Conservation (phyloP, 805 yeast genomes). For the Lipomyces mesembrius region DNA sequence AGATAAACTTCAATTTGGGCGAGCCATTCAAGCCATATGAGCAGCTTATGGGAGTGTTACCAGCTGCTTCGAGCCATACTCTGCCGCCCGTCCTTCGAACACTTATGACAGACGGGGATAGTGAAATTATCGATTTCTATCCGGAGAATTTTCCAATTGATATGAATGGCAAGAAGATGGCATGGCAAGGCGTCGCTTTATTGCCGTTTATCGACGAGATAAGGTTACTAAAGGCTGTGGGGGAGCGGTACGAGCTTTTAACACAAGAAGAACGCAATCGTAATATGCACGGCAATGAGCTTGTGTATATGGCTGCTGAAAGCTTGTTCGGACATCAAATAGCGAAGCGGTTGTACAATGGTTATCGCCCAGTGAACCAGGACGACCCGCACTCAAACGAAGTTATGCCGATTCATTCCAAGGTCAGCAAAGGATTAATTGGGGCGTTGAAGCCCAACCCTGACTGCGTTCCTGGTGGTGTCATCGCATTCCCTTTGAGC, state of each 20-base stretch:
- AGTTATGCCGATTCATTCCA: slow-evolving; percentile 31
- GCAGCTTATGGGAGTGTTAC: slow-evolving; percentile 92
- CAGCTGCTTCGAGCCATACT: slow-evolving; percentile 89
- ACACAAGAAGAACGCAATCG: slow-evolving; percentile 70
- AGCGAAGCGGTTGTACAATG: slow-evolving; percentile 49
- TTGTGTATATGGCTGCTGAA: slow-evolving; percentile 66
- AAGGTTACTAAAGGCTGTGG: slow-evolving; percentile 70
- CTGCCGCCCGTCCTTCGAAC: slow-evolving; percentile 81
- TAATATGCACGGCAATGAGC: slow-evolving; percentile 72
- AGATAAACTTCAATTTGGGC: slow-evolving; percentile 65
- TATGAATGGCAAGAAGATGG: slow-evolving; percentile 93
- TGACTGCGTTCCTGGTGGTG: slow-evolving; percentile 24
- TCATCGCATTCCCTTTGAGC: slow-evolving; percentile 30
- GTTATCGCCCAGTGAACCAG: slow-evolving; percentile 41
- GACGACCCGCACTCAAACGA: slow-evolving; percentile 45
- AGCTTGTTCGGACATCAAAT: slow-evolving; percentile 57
- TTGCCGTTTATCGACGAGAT: slow-evolving; percentile 87
- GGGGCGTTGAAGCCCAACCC: slow-evolving; percentile 43
- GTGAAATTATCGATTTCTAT: slow-evolving; percentile 88
- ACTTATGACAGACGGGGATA: slow-evolving; percentile 75
- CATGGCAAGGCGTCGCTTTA: slow-evolving; percentile 93
- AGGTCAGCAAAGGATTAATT: slow-evolving; percentile 42
- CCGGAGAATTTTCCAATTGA: slow-evolving; percentile 88
- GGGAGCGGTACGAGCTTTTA: slow-evolving; percentile 63
- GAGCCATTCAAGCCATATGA: slow-evolving; percentile 88